A percentile compares a stretch with the other conserved stretches of the same genome.
phyloP scores from a whole-genome alignment of 805 yeast genomes.

The Saccharomycopsis schoenii region DNA sequence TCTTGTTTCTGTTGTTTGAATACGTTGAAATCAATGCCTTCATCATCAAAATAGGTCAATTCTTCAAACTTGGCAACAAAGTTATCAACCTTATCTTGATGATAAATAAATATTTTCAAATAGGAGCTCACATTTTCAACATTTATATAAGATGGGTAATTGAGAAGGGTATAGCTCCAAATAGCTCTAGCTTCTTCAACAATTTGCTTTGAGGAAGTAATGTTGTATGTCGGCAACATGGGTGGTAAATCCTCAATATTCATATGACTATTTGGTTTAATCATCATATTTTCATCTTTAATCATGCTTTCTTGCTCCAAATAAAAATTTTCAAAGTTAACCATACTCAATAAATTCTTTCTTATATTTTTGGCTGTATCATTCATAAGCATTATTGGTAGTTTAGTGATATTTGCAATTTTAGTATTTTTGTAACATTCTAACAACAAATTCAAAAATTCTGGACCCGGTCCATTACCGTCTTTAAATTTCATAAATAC shows the following conservation, averaged over 20 bases:
- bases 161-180: constrained; percentile 44
- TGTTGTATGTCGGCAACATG: constrained; percentile 48
- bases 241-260: constrained; percentile 38
- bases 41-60: constrained; percentile 29
- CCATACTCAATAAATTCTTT: constrained; percentile 34
- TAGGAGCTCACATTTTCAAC: constrained; percentile 38
- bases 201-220: constrained; percentile 34
- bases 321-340: constrained; percentile 26
- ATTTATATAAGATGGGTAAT: constrained; percentile 35
- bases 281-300: constrained; percentile 10
- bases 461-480: constrained; percentile 8
- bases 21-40: constrained; percentile 7
- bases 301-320: neutral
- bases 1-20: neutral
- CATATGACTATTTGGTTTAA: constrained; percentile 6
- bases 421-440: constrained; percentile 15
- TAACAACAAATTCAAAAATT: constrained; percentile 11
- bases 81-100: constrained; percentile 27
- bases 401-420: constrained; percentile 12
- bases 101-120: constrained; percentile 36
- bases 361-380: constrained; percentile 40
- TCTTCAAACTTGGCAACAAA: constrained; percentile 29
- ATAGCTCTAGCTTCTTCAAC: constrained; percentile 72
- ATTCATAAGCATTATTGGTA: constrained; percentile 31
- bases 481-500: constrained; percentile 20